Base-by-base conservation (phyloP, 176 grass and related monocot species). In the Lolium multiflorum region DNA sequence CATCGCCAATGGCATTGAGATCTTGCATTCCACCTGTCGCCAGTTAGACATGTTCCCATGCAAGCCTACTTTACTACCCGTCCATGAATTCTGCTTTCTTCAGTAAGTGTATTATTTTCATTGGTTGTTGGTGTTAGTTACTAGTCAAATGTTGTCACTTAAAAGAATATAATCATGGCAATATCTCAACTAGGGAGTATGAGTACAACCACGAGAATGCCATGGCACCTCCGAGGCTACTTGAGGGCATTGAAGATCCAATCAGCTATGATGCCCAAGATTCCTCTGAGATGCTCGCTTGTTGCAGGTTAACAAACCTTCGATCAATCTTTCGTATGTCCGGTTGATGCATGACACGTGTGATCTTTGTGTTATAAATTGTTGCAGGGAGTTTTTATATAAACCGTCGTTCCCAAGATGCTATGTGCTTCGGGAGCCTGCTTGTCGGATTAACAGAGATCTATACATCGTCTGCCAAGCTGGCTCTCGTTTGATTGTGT, bases 131-230 rank as follows among this genome's bases (percentile, higher is more conserved):
- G 10, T 62, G 59, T n/a, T 57, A 8, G 56, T 59, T 59, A 21
- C 56, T 59, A 59, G 16, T 6, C 15, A 1, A 55, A 1, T 12
- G 17, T 1, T 20, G 20, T 59, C 55, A n/a, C 3, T 57, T 57
- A 3, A 59, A 59, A 20, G 4, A 25, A 21, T n/a, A 58, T 28
- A 64, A 10, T 10, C 3, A 11, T 64, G 21, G 22, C 11, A 28
- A 28, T n/a, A 64, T 64, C 11, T 64, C 61, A 64, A 64, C 61
- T 62, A 64, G 61, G 61, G 61, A 64, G 24, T 64, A 64, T 26
- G 11, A 64, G 3, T 59, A 59, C 56, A 59, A 21, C 56, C 56
- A 59, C 6, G 11, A 28, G 4, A 14, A 64, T 28, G 11, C 11
- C 61, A 64, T 64, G 22, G 24, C 10, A 64, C 61, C 22, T 64